A percentile compares a stretch with the other conserved stretches of the same genome.
These are phyloP conservation scores for Angomonas deanei DNA, from an alignment of 208 protist genomes.

Conservation along the genomic window DNA sequence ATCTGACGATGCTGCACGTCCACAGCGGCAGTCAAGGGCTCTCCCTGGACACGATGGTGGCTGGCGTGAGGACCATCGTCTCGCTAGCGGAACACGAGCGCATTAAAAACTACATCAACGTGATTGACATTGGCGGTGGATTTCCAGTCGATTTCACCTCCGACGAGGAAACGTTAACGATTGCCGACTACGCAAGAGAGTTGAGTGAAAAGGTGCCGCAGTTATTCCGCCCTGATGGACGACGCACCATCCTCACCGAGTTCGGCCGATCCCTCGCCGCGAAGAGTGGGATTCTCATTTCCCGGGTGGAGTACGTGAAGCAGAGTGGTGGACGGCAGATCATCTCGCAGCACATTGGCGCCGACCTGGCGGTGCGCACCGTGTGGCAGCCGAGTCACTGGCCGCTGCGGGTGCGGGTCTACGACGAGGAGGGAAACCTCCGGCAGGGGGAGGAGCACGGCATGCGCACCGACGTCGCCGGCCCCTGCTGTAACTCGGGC, in stretches of 20 bases:
- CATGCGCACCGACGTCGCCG: slow-evolving; percentile 34
- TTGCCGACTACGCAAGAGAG: slow-evolving; percentile 24
- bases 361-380: slow-evolving; percentile 62
- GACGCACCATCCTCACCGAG: slow-evolving; percentile 51
- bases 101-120: slow-evolving; percentile 19
- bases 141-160: slow-evolving; percentile 50
- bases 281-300: slow-evolving; percentile 52
- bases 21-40: slow-evolving; percentile 68
- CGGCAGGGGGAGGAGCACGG: neutral
- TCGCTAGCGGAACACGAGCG: slow-evolving; percentile 21
- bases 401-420: slow-evolving; percentile 51
- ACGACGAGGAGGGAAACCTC: slow-evolving; percentile 16
- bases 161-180: slow-evolving; percentile 28
- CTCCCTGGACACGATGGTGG: slow-evolving; percentile 47
- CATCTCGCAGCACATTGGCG: slow-evolving; percentile 52
- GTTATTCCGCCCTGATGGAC: slow-evolving; percentile 23
- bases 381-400: slow-evolving; percentile 66
- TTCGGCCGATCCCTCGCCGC: slow-evolving; percentile 53
- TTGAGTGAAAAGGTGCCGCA: slow-evolving; percentile 24
- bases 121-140: slow-evolving; percentile 59
- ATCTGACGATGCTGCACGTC: slow-evolving; percentile 53
- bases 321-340: slow-evolving; percentile 36
- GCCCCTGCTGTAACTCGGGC: slow-evolving; percentile 64
- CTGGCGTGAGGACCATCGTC: slow-evolving; percentile 30
- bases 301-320: slow-evolving; percentile 68